These are phyloP conservation scores for Magnolia changhungtana DNA, from an alignment of 164 flowering plant genomes.

Conservation along the genomic window DNA sequence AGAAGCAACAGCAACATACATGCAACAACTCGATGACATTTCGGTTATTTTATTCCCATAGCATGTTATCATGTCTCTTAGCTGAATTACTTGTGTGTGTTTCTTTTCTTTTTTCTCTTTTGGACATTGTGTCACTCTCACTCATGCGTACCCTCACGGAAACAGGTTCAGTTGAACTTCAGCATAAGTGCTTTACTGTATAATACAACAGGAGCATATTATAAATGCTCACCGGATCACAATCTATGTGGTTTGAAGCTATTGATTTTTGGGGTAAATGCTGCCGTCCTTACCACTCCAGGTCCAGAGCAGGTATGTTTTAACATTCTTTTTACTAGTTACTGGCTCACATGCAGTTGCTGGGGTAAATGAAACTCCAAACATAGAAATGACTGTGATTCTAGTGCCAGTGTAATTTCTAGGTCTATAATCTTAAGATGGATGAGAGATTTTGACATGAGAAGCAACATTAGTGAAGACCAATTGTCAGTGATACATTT, in stretches of 20 bases:
- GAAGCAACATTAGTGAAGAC: background rate
- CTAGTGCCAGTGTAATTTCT: no score
- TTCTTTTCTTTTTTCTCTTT: background rate
- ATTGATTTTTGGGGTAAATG: conserved; percentile 27
- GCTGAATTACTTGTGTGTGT: no score
- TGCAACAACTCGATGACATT: no score
- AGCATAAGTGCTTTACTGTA: conserved; percentile 39
- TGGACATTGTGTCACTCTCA: background rate
- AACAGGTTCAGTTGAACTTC: conserved; percentile 52
- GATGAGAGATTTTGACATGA: no score
- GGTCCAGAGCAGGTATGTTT: conserved; percentile 39
- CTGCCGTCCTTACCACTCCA: conserved; percentile 56
- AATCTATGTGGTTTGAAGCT: conserved; percentile 36
- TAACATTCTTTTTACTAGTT: background rate
- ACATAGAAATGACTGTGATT: background rate
- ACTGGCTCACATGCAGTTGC: background rate
- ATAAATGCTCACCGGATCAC: conserved; percentile 39
- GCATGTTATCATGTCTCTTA: no score
- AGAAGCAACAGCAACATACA: no score
- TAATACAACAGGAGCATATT: conserved; percentile 48
- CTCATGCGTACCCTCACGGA: background rate
- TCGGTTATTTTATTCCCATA: no score
- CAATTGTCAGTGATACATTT: background rate
- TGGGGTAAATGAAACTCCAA: background rate
- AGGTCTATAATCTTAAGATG: no score